phyloP scores from a whole-genome alignment of 1,284 basidiomycete species.

The Marasmius sp. region DNA sequence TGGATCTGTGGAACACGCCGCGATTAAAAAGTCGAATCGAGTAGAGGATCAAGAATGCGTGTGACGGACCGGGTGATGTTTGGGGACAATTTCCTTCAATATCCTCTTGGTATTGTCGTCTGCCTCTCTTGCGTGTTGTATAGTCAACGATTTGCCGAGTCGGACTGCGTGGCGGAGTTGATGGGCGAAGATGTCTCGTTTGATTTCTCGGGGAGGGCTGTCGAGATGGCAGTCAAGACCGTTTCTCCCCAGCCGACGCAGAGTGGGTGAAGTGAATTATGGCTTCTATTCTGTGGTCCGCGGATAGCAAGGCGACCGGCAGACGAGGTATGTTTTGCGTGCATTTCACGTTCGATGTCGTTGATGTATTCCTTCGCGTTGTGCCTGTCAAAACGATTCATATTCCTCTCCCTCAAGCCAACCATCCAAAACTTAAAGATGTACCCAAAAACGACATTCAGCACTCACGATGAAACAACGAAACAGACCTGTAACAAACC shows the following conservation, averaged over 20 bases:
- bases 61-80: constrained; percentile 55
- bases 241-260: constrained; percentile 87
- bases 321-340: constrained; percentile 24
- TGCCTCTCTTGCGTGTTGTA: constrained; percentile 81
- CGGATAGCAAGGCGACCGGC: neutral
- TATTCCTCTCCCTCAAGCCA: too few relatives aligned
- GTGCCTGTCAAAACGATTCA: constrained; percentile 45
- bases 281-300: constrained; percentile 55
- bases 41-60: neutral
- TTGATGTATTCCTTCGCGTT: constrained; percentile 70
- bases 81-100: constrained; percentile 69
- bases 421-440: constrained; percentile 69
- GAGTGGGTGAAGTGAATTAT: constrained; percentile 74
- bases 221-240: constrained; percentile 82
- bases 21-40: neutral
- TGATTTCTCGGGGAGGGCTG: constrained; percentile 65
- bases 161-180: constrained; percentile 68
- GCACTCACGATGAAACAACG: neutral
- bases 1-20: too few relatives aligned
- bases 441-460: constrained; percentile 47
- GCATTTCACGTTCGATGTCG: constrained; percentile 69
- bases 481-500: constrained; percentile 72
- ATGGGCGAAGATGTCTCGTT: constrained; percentile 62
- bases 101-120: constrained; percentile 79
- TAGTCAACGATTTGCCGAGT: constrained; percentile 71